These are phyloP conservation scores for Tetrapyrgos nigripes DNA, from an alignment of 1,284 basidiomycete species.

Conservation along the genomic window DNA sequence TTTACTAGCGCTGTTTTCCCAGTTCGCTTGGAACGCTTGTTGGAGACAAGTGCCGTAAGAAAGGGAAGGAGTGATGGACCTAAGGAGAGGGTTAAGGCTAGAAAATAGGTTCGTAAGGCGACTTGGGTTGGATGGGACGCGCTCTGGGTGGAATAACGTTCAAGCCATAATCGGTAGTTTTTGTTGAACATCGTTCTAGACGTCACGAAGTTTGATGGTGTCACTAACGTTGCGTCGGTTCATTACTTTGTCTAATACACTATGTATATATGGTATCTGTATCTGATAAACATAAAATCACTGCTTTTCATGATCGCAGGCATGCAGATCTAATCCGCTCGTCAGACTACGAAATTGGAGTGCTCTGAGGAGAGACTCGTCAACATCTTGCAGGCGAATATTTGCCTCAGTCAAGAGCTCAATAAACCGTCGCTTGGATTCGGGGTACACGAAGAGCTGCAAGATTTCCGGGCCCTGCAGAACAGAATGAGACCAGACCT, in stretches of 20 bases:
- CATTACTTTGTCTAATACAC: too few species aligned
- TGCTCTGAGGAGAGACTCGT: constrained; percentile 1
- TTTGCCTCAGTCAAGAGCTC: constrained; percentile 8
- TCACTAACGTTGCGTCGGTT: too few species aligned
- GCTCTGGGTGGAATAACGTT: too few species aligned
- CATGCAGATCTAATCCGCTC: constrained; percentile 6
- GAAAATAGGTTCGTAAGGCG: constrained; percentile 67
- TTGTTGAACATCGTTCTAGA: too few species aligned
- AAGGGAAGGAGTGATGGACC: constrained; percentile 67
- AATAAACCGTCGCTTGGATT: constrained; percentile 18
- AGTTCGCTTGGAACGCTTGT: constrained; percentile 18
- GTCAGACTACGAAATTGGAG: constrained; percentile 17
- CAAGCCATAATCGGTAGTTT: too few species aligned
- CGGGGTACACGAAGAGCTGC: constrained; percentile 12
- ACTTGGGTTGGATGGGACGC: constrained; percentile 61
- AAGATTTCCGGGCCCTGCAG: constrained; percentile 7
- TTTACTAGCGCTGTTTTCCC: constrained; percentile 37
- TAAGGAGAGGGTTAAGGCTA: constrained; percentile 70
- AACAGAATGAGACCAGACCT: not conserved
- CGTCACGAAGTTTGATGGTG: too few species aligned
- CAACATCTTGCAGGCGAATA: constrained; percentile 4
- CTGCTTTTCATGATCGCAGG: too few species aligned
- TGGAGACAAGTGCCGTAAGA: constrained; percentile 38
- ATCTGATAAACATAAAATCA: too few species aligned
- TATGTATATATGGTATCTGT: too few species aligned